Percentiles rank a stretch among this genome's conserved stretches.
Conservation (phyloP, 2,329 filamentous ascomycete species). For the Sporothrix inflata region DNA sequence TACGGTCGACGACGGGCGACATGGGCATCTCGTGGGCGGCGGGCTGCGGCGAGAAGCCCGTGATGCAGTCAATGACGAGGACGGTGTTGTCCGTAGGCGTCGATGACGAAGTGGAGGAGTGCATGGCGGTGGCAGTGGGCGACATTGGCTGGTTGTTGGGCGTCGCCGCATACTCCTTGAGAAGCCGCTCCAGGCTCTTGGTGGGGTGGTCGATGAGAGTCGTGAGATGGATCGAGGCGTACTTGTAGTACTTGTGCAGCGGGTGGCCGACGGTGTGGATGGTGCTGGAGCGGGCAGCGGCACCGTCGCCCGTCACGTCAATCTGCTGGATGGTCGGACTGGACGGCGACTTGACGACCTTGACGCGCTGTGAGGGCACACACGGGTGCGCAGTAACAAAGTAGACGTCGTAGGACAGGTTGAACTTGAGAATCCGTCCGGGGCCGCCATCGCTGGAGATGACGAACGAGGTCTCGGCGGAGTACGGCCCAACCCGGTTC, state of each 20-base stretch:
- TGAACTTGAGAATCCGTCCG: slow-evolving; percentile 48
- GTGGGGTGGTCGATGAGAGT: slow-evolving; percentile 56
- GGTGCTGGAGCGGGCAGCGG: slow-evolving; percentile 49
- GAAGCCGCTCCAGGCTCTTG: slow-evolving; percentile 52
- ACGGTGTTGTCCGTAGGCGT: slow-evolving; percentile 42
- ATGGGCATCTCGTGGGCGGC: slow-evolving; percentile 51
- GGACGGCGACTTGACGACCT: slow-evolving; percentile 61
- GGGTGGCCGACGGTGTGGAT: slow-evolving; percentile 61
- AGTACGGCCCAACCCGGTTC: slow-evolving; percentile 41
- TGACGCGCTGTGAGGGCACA: slow-evolving; percentile 59
- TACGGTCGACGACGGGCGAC: slow-evolving; percentile 51
- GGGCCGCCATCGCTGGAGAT: slow-evolving; percentile 48
- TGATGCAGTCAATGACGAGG: slow-evolving; percentile 67
- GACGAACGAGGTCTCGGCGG: slow-evolving; percentile 48
- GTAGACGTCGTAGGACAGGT: slow-evolving; percentile 61
- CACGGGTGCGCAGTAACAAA: slow-evolving; percentile 71
- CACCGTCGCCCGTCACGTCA: slow-evolving; percentile 52
- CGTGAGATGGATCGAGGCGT: slow-evolving; percentile 61
- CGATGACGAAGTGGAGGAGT: not conserved
- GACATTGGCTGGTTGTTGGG: slow-evolving; percentile 41
- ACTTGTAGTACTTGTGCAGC: slow-evolving; percentile 65
- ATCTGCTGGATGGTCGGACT: slow-evolving; percentile 64
- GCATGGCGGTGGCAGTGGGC: slow-evolving; percentile 34
- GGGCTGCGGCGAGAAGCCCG: slow-evolving; percentile 52
- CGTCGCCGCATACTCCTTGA: slow-evolving; percentile 43